These are phyloP conservation scores for Tulasnella sp. DNA, from an alignment of 768 basidiomycete species.

Conservation along the genomic window DNA sequence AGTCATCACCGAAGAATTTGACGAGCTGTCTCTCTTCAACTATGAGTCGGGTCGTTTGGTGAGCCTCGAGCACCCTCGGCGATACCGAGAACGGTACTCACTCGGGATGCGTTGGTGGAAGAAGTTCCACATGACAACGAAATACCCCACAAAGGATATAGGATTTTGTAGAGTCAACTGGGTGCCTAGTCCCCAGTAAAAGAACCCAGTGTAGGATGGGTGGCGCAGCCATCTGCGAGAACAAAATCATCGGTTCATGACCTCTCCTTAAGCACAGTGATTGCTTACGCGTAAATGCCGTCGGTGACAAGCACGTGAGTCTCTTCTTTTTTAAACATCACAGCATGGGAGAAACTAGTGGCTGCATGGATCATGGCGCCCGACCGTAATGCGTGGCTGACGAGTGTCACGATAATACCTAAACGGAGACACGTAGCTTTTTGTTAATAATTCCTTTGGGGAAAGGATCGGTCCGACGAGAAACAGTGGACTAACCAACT, in stretches of 20 bases:
- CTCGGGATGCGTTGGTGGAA: constrained; percentile 74
- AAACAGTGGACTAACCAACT: constrained; percentile 39
- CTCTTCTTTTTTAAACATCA: constrained; percentile 65
- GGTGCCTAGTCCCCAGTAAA: constrained; percentile 94
- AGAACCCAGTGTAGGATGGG: constrained; percentile 95
- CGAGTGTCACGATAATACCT: constrained; percentile 59
- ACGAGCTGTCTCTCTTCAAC: constrained; percentile 76
- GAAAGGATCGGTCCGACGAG: background rate
- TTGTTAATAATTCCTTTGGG: background rate
- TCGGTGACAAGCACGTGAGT: constrained; percentile 75
- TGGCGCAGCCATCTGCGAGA: constrained; percentile 70
- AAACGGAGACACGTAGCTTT: background rate
- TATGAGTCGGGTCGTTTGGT: constrained; percentile 29
- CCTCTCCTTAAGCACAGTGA: background rate
- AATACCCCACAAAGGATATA: constrained; percentile 57
- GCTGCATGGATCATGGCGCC: constrained; percentile 95
- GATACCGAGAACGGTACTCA: constrained; percentile 35
- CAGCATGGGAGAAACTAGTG: constrained; percentile 84
- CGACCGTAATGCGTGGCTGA: constrained; percentile 75
- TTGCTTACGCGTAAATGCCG: constrained; percentile 77
- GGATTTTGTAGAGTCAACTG: constrained; percentile 88
- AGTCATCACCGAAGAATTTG: constrained; percentile 85
- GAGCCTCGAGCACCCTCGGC: background rate
- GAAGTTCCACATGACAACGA: constrained; percentile 71
- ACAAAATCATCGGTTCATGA: background rate